phyloP scores from a whole-genome alignment of 805 yeast genomes.

The Ogataea glucozyma region DNA sequence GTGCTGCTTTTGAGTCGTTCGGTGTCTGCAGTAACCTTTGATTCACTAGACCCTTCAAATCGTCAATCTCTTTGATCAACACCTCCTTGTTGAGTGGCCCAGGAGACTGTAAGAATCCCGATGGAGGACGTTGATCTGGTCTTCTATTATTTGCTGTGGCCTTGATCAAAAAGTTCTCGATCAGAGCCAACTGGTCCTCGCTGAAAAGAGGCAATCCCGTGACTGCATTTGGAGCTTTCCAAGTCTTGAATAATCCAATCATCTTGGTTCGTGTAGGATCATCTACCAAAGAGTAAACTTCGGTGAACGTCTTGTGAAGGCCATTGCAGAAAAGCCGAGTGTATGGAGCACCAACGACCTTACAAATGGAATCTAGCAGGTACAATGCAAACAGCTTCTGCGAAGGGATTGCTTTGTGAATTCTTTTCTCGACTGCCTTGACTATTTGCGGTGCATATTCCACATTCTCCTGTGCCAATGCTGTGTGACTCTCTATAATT shows the following conservation, averaged over 20 bases:
- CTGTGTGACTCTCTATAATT: slow-evolving; percentile 80
- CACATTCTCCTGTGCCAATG: slow-evolving; percentile 82
- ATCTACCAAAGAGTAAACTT: slow-evolving; percentile 75
- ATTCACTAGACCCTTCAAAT: slow-evolving; percentile 45
- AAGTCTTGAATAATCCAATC: slow-evolving; percentile 78
- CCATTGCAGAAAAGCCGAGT: slow-evolving; percentile 73
- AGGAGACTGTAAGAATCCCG: slow-evolving; percentile 2
- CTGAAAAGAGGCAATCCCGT: slow-evolving; percentile 75
- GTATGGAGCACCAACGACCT: slow-evolving; percentile 88
- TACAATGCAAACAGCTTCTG: slow-evolving; percentile 85
- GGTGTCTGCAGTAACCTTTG: slow-evolving; percentile 38
- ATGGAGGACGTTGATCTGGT: slow-evolving; percentile 17
- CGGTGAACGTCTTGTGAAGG: slow-evolving; percentile 68
- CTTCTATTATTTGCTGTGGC: slow-evolving; percentile 48
- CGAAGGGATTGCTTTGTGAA: slow-evolving; percentile 74
- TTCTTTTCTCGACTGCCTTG: slow-evolving; percentile 71
- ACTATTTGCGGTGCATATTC: slow-evolving; percentile 76
- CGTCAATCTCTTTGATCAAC: slow-evolving; percentile 35
- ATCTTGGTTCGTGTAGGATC: slow-evolving; percentile 74
- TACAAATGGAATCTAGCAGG: slow-evolving; percentile 86
- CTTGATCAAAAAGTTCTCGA: slow-evolving; percentile 70
- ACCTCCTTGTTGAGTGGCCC: slow-evolving; percentile 19
- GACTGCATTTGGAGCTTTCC: slow-evolving; percentile 70
- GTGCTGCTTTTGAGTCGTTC: slow-evolving; percentile 42
- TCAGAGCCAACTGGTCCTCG: slow-evolving; percentile 62